Evolutionary conservation across 371 early-diverging fungal genomes (phyloP), one percentile per base, ranked within the genome.

Genomic region (Mucor velutinosus): DNA sequence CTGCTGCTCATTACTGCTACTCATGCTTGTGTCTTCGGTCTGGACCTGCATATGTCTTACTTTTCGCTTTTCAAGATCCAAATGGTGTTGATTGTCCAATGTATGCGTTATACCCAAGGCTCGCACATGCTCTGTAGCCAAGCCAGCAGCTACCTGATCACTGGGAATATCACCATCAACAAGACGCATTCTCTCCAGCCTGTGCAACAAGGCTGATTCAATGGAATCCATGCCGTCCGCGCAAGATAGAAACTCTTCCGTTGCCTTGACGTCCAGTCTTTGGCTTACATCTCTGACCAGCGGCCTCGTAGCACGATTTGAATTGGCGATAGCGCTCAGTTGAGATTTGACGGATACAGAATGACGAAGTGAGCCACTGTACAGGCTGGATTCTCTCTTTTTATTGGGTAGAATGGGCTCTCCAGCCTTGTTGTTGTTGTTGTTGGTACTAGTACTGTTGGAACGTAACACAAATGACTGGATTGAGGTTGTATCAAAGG

Each of bases 41-140:
- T 81, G 82, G 3, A 79, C 77, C 60, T 81, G 82, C 57, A 81
- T 74, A 60, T 81, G 82, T 49, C 82, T 67, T 10, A 69, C 65
- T 56, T 76, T 76, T 41, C 49, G 60, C 59, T 70, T 64, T 0
- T 35, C 19, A 14, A 21, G 33, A 0, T 60, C 65, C 58, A 55
- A 39, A 8, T 62, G 55, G 17, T 62, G 56, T 21, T 66, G 61
- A 33, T 73, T 64, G 25, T 69, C 72, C 19, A 77, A 69, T n/a
- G 60, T 39, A 65, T 77, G 75, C 14, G 73, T 73, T 8, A 73
- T 69, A 27, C 66, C 73, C 29, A 82, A 65, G 0, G 82, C 82
- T 21, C 80, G 69, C 17, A 79, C 70, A 67, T 82, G 82, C 53
- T 79, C 82, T 17, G 64, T 37, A 21, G 76, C 78, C 59, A 82